Percentiles rank a stretch among this genome's conserved stretches.
phyloP scores from a whole-genome alignment of 2,329 filamentous ascomycete species.

The Monascus ruber region DNA sequence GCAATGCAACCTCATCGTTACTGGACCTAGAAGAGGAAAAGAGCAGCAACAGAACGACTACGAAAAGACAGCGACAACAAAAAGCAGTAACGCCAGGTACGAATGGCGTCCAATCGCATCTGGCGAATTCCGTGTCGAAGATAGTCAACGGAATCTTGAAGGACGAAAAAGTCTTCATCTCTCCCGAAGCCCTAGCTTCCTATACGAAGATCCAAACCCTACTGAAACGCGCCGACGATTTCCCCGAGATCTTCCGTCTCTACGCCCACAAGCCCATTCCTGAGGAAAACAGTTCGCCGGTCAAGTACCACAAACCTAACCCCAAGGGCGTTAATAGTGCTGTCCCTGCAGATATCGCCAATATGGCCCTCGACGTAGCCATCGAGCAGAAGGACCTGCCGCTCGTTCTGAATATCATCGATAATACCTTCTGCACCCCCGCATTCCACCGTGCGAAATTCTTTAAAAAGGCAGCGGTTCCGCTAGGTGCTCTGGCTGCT shows the following conservation, averaged over 20 bases:
- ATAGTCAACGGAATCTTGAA: conserved; percentile 59
- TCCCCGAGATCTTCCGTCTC: conserved; percentile 68
- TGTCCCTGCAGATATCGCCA: conserved; percentile 58
- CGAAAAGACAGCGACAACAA: not conserved
- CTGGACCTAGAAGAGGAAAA: conserved; percentile 31
- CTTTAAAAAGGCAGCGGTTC: conserved; percentile 29
- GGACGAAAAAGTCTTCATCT: conserved; percentile 70
- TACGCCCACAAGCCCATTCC: conserved; percentile 76
- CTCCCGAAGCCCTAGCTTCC: conserved; percentile 55
- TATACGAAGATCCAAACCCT: conserved; percentile 70
- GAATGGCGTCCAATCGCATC: conserved; percentile 21
- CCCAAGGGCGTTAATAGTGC: conserved; percentile 60
- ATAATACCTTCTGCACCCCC: conserved; percentile 41
- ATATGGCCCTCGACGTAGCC: conserved; percentile 64
- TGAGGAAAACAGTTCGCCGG: conserved; percentile 44
- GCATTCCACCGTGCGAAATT: conserved; percentile 34
- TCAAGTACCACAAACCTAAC: conserved; percentile 52
- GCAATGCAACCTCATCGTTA: conserved; percentile 29
- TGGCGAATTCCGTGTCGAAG: conserved; percentile 37
- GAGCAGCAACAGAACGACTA: conserved; percentile 11
- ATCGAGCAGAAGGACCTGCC: conserved; percentile 68
- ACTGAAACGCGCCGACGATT: conserved; percentile 60
- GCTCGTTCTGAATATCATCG: conserved; percentile 66
- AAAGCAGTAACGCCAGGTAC: conserved; percentile 3
- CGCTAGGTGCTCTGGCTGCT: conserved; percentile 27